These are phyloP conservation scores for Gynostemma pentaphyllum DNA, from an alignment of 306 rosid species.

Conservation along the genomic window DNA sequence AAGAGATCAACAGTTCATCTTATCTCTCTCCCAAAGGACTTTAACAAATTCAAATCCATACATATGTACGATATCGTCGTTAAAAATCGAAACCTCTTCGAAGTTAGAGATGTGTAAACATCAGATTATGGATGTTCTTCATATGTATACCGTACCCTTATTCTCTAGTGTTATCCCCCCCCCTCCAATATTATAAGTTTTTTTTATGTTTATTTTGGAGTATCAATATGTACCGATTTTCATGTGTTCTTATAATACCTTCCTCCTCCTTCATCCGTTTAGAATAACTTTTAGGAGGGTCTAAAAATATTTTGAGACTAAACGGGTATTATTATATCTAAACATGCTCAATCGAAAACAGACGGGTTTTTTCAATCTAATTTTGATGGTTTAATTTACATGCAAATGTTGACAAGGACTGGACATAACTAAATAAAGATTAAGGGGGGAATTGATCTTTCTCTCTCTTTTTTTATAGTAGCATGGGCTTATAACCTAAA, in stretches of 20 bases:
- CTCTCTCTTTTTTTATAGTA: background rate
- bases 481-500: background rate
- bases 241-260: too few relatives aligned
- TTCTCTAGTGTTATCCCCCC: too few relatives aligned
- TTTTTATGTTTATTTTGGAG: too few relatives aligned
- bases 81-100: conserved; percentile 63
- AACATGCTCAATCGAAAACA: background rate
- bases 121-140: too few relatives aligned
- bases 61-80: conserved; percentile 96
- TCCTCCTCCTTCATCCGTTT: too few relatives aligned
- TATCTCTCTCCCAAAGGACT: conserved; percentile 79
- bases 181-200: too few relatives aligned
- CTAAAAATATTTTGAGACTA: too few relatives aligned
- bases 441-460: background rate
- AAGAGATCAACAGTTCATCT: conserved; percentile 71
- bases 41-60: conserved; percentile 67
- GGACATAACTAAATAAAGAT: background rate
- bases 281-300: too few relatives aligned
- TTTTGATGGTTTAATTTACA: background rate
- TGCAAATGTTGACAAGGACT: background rate
- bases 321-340: too few relatives aligned
- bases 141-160: too few relatives aligned
- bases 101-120: conserved; percentile 65
- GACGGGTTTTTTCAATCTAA: background rate
- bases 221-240: too few relatives aligned